Conservation (phyloP, 2,329 filamentous ascomycete genomes). For the Neocatenulostroma microsporum region DNA sequence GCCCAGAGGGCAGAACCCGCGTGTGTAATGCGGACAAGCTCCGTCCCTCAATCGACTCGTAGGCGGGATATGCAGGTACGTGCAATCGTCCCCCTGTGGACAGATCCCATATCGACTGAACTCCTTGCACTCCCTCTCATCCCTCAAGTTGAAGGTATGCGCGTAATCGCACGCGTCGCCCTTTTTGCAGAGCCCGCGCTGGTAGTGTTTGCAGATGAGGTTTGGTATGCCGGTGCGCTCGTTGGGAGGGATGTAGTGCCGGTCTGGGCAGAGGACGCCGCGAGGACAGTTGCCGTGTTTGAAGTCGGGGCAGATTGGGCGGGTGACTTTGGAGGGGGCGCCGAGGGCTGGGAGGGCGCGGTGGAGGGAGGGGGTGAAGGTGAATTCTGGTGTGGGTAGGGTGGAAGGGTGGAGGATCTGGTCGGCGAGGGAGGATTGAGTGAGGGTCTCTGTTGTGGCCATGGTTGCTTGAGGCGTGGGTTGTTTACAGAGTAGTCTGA, state of each 20-base stretch:
- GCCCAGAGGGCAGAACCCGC: slow-evolving; percentile 87
- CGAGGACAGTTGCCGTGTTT: slow-evolving; percentile 78
- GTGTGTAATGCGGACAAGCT: slow-evolving; percentile 75
- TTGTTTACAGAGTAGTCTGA: too few species aligned
- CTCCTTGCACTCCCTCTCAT: slow-evolving; percentile 98
- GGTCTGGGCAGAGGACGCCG: slow-evolving; percentile 75
- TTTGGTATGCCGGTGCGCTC: slow-evolving; percentile 28
- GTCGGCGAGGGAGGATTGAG: slow-evolving; percentile 19
- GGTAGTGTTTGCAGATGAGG: slow-evolving; percentile 97
- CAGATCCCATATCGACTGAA: slow-evolving; percentile 91
- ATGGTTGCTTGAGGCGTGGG: too few species aligned
- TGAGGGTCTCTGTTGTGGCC: slow-evolving; percentile 14
- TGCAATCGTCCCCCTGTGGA: slow-evolving; percentile 90
- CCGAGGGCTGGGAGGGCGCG: slow-evolving; percentile 25
- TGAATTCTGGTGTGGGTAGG: slow-evolving; percentile 23
- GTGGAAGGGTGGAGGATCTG: slow-evolving; percentile 27
- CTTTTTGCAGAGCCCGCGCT: slow-evolving; percentile 95
- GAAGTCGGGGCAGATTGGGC: slow-evolving; percentile 77
- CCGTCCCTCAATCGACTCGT: slow-evolving; percentile 54
- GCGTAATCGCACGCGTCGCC: slow-evolving; percentile 94
- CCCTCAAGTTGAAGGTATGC: slow-evolving; percentile 95
- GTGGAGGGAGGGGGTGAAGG: slow-evolving; percentile 29
- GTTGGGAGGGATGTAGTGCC: slow-evolving; percentile 55
- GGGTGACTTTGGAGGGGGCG: slow-evolving; percentile 28
- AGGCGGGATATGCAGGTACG: slow-evolving; percentile 50